A percentile compares a stretch with the other conserved stretches of the same genome.
These are phyloP conservation scores for Waitea zeae DNA, from an alignment of 1,284 basidiomycete species.

Conservation along the genomic window DNA sequence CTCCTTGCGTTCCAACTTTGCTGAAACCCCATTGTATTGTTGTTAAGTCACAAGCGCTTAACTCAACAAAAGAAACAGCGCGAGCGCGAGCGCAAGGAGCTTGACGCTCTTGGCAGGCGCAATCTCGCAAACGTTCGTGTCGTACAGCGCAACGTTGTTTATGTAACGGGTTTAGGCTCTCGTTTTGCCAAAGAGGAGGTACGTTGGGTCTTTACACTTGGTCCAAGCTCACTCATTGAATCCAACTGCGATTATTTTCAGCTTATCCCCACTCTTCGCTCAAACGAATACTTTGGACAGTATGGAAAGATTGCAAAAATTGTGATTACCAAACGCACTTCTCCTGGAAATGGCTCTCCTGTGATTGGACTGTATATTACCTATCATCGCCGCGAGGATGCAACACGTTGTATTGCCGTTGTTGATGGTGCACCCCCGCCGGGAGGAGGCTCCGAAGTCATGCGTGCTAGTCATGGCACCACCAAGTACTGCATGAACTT, in stretches of 20 bases:
- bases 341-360: constrained; percentile 54
- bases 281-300: constrained; percentile 95
- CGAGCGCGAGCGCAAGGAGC: constrained; percentile 92
- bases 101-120: constrained; percentile 76
- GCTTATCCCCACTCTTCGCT: constrained; percentile 88
- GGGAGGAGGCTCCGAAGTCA: constrained; percentile 59
- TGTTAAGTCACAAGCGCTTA: constrained; percentile 81
- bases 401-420: constrained; percentile 81
- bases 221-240: constrained; percentile 8
- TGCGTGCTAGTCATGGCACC: constrained; percentile 91
- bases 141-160: constrained; percentile 93
- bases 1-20: constrained; percentile 2
- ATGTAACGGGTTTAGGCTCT: constrained; percentile 85
- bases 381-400: constrained; percentile 90
- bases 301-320: constrained; percentile 98
- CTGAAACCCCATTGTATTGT: constrained; percentile 2
- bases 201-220: constrained; percentile 11
- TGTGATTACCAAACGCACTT: constrained; percentile 79
- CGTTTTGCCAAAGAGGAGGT: constrained; percentile 94
- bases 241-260: constrained; percentile 15
- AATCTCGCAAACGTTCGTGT: constrained; percentile 90
- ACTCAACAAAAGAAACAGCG: constrained; percentile 94
- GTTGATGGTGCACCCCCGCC: constrained; percentile 86
- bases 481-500: constrained; percentile 98
- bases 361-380: constrained; percentile 94